Conservation (phyloP, 306 rosid genomes). For the Trifolium pratense region DNA sequence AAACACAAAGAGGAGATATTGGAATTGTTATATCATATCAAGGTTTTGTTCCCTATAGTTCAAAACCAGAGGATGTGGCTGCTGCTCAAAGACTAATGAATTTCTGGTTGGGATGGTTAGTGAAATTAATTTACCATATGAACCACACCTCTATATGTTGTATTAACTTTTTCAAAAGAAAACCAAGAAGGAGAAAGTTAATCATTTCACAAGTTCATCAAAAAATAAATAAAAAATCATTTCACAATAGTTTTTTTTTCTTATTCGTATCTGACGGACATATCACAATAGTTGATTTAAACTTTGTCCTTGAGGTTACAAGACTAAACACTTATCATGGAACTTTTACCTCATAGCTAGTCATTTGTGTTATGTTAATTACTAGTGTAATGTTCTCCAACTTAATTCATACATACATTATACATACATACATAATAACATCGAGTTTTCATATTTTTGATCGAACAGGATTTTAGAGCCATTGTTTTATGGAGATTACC, state of each 20-base stretch:
- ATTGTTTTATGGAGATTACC: constrained; percentile 42
- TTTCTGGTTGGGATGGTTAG: constrained; percentile 49
- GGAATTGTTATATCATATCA: constrained; percentile 46
- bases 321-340: too few species aligned
- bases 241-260: too few species aligned
- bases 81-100: constrained; percentile 49
- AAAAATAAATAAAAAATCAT: too few species aligned
- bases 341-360: too few species aligned
- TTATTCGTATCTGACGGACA: too few species aligned
- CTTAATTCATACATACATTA: not conserved
- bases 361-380: not conserved
- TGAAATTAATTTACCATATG: not conserved
- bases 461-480: constrained; percentile 46
- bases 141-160: too few species aligned
- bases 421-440: not conserved
- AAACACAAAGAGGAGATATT: constrained; percentile 51
- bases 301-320: too few species aligned
- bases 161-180: too few species aligned
- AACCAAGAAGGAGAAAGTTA: too few species aligned
- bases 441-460: constrained; percentile 1
- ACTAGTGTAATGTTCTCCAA: not conserved
- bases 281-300: too few species aligned
- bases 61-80: constrained; percentile 39
- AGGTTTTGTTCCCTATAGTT: constrained; percentile 40
- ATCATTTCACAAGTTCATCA: too few species aligned